Evolutionary conservation across 2,329 filamentous ascomycete species (phyloP).

Genomic region (Trichoderma gracile): DNA sequence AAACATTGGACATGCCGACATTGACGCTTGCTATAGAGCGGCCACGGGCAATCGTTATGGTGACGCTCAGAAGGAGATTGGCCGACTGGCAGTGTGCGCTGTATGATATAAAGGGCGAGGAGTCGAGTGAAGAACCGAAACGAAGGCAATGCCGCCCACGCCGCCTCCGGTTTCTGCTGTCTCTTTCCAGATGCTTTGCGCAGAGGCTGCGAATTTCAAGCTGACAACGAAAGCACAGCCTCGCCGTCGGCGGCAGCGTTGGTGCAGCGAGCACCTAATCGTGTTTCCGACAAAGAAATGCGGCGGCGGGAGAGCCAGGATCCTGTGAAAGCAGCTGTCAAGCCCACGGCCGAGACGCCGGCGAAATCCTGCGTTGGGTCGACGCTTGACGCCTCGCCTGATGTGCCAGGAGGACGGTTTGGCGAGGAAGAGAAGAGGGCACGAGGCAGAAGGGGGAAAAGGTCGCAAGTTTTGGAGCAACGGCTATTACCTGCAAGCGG

Average conservation of each 20-base stretch:
- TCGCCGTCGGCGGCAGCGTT: slow-evolving; percentile 13
- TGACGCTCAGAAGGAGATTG: neutral
- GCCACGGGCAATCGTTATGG: neutral
- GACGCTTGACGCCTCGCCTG: slow-evolving; percentile 23
- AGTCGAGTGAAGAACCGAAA: neutral
- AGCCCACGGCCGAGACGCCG: slow-evolving; percentile 12
- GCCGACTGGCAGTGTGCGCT: neutral
- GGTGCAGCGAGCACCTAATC: neutral
- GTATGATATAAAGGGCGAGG: neutral
- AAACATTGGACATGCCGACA: slow-evolving; percentile 21
- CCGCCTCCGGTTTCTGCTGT: slow-evolving; percentile 7
- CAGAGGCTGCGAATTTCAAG: neutral
- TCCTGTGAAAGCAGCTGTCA: slow-evolving; percentile 8
- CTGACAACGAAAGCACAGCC: slow-evolving; percentile 10
- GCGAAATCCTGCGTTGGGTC: slow-evolving; percentile 15
- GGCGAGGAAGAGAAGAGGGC: slow-evolving; percentile 4
- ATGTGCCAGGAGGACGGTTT: slow-evolving; percentile 17
- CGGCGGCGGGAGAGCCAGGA: slow-evolving; percentile 7
- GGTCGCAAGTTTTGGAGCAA: slow-evolving; percentile 23
- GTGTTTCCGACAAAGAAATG: neutral
- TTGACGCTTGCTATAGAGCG: slow-evolving; percentile 1
- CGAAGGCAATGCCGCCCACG: neutral
- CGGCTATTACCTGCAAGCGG: slow-evolving; percentile 26
- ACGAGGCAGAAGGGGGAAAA: slow-evolving; percentile 11
- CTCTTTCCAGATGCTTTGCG: neutral